Percentiles rank a stretch among this genome's conserved stretches.
Evolutionary conservation across 768 basidiomycete genomes (phyloP).

Genomic region (Candolleomyces efflorescens): DNA sequence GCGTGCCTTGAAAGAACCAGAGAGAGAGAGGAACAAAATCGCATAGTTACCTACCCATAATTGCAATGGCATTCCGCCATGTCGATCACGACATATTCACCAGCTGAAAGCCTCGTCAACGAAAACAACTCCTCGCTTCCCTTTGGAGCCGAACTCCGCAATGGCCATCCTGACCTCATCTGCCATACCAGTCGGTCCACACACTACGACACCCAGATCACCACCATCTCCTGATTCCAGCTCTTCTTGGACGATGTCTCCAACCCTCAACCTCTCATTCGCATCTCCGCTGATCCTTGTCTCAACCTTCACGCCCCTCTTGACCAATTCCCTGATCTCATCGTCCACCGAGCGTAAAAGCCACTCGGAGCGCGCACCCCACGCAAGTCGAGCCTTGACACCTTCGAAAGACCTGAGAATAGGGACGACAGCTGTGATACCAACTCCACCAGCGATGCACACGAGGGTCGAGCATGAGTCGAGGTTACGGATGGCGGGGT

Average conservation of each 20-base stretch:
- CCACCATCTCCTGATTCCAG: background rate
- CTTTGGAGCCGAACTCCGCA: slow-evolving; percentile 3
- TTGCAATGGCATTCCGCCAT: too few species aligned
- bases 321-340: background rate
- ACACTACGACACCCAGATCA: slow-evolving; percentile 4
- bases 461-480: slow-evolving; percentile 6
- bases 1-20: too few species aligned
- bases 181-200: too few species aligned
- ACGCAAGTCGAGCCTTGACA: background rate
- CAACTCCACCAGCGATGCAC: slow-evolving; percentile 9
- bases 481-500: slow-evolving; percentile 2
- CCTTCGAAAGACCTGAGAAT: slow-evolving; percentile 4
- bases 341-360: slow-evolving; percentile 2
- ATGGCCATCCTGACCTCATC: background rate
- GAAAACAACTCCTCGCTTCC: slow-evolving; percentile 6
- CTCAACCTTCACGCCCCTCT: background rate
- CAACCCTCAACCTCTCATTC: background rate
- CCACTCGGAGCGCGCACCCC: slow-evolving; percentile 5
- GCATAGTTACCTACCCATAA: too few species aligned
- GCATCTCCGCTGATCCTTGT: background rate
- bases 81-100: background rate
- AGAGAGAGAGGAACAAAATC: too few species aligned
- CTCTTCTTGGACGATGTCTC: slow-evolving; percentile 1
- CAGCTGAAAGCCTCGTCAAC: slow-evolving; percentile 10
- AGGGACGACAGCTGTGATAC: slow-evolving; percentile 8